Conservation (phyloP, 2,329 filamentous ascomycete species). For the Xenoacremonium recifei region DNA sequence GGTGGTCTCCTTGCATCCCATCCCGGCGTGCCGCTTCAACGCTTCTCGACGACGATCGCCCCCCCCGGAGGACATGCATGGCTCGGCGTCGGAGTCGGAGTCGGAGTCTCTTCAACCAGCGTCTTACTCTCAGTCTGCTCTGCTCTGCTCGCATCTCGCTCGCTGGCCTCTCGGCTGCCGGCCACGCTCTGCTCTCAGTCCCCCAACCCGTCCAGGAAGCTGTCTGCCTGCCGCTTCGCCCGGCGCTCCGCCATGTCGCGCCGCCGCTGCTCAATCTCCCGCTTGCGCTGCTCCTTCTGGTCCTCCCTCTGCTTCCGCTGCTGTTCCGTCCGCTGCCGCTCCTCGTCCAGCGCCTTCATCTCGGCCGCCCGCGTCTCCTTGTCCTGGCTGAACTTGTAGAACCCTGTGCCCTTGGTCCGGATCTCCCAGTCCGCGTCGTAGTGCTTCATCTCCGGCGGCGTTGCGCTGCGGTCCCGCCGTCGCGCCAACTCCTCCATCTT, state of each 20-base stretch:
- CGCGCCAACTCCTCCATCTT: constrained; percentile 77
- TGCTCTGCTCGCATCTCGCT: no score
- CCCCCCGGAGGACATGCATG: neutral
- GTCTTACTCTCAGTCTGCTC: no score
- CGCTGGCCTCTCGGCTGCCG: no score
- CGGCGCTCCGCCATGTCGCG: constrained; percentile 59
- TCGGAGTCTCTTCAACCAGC: neutral
- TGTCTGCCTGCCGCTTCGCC: constrained; percentile 68
- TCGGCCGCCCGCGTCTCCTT: constrained; percentile 63
- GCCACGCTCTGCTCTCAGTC: constrained; percentile 8
- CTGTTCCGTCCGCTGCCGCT: constrained; percentile 67
- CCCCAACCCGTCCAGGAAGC: constrained; percentile 63
- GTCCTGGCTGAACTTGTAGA: constrained; percentile 85
- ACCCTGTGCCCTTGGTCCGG: constrained; percentile 83
- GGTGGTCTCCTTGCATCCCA: no score
- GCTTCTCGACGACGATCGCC: no score
- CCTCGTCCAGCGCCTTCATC: constrained; percentile 71
- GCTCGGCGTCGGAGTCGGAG: neutral
- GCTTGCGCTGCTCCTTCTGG: constrained; percentile 56
- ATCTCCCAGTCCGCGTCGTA: constrained; percentile 86
- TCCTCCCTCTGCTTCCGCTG: constrained; percentile 55
- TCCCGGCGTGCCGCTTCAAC: no score
- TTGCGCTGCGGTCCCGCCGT: constrained; percentile 75
- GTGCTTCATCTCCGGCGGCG: constrained; percentile 76
- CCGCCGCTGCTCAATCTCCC: constrained; percentile 63